Base-by-base conservation (phyloP, 106 monocot genomes). In the Allium cepa region DNA sequence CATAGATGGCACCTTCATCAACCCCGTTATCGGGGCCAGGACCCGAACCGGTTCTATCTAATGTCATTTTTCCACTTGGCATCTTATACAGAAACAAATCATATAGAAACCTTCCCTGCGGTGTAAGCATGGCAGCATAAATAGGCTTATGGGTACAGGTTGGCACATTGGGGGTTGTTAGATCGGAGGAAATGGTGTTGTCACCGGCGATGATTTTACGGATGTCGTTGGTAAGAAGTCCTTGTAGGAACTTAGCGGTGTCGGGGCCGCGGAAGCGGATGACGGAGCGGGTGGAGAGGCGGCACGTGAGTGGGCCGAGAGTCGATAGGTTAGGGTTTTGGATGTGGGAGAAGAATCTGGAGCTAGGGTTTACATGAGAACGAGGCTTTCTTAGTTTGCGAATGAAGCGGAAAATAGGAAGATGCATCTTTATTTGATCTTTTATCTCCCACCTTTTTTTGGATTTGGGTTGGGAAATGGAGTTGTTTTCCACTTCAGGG, bases 31-130 rank as follows among this genome's bases (percentile, higher is more conserved):
- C 71, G 49, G 78, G 63, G 13, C 69, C 79, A 22, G 88, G 84
- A 6, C 80, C 82, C 13, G 85, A 79, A 8, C 86, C 92, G 1
- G 70, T 82, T 66, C 65, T 60, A 53, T 89, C 82, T 22, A 97
- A 70, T 73, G 67, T 89, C 78, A 77, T 74, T 13, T 79, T 59
- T 12, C 71, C 45, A 8, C 57, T 55, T 12, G 84, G 66, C 53
- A 77, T 78, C 27, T 84, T 61, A 69, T 92, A 99, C 11, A 99
- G 82, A 71, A 92, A 82, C 53, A 99, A 68, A 69, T 99, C 97
- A 73, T 90, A 93, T 11, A 92, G 70, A 62, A 99, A 99, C 71
- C 97, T 76, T 13, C 97, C 97, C 66, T 90, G 89, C 1, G 97
- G 90, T 13, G 89, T 99, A 50, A 99, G 88, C 89, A 99, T 66